phyloP scores from a whole-genome alignment of 1,284 basidiomycete genomes.

The Grifola frondosa region DNA sequence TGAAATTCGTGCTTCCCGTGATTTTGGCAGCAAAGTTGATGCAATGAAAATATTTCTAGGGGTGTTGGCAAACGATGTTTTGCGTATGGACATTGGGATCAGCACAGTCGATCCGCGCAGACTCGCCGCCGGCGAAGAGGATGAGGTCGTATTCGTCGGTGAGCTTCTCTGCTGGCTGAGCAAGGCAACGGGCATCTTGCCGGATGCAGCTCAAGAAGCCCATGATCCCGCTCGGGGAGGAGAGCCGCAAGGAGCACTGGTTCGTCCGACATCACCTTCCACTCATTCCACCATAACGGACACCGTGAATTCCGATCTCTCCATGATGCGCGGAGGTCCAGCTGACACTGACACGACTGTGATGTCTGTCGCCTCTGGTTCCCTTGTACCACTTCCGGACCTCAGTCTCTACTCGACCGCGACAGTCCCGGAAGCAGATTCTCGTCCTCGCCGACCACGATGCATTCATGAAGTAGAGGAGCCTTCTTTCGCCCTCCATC shows the following conservation, averaged over 20 bases:
- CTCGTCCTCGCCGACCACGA: constrained; percentile 19
- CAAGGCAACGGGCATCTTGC: constrained; percentile 41
- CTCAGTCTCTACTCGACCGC: background rate
- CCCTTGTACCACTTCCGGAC: constrained; percentile 23
- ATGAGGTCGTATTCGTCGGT: constrained; percentile 62
- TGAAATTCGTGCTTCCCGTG: constrained; percentile 40
- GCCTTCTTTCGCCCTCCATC: constrained; percentile 33
- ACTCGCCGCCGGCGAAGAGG: constrained; percentile 59
- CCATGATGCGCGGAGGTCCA: constrained; percentile 25
- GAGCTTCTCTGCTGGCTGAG: constrained; percentile 68
- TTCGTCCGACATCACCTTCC: constrained; percentile 32
- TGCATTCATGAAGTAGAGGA: constrained; percentile 57
- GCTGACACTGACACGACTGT: constrained; percentile 35
- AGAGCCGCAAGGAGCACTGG: constrained; percentile 4
- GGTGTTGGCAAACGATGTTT: constrained; percentile 66
- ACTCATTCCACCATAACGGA: constrained; percentile 37
- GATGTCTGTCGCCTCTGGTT: constrained; percentile 31
- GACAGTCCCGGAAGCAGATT: constrained; percentile 3
- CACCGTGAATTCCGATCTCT: constrained; percentile 34
- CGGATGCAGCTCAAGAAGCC: constrained; percentile 17
- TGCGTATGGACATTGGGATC: constrained; percentile 58
- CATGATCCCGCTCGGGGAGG: constrained; percentile 7
- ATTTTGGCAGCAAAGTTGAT: constrained; percentile 41
- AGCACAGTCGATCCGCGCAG: constrained; percentile 60
- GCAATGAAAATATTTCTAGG: constrained; percentile 80